Evolutionary conservation across 2,329 filamentous ascomycete species (phyloP).

Genomic region (Venturia pyrina): DNA sequence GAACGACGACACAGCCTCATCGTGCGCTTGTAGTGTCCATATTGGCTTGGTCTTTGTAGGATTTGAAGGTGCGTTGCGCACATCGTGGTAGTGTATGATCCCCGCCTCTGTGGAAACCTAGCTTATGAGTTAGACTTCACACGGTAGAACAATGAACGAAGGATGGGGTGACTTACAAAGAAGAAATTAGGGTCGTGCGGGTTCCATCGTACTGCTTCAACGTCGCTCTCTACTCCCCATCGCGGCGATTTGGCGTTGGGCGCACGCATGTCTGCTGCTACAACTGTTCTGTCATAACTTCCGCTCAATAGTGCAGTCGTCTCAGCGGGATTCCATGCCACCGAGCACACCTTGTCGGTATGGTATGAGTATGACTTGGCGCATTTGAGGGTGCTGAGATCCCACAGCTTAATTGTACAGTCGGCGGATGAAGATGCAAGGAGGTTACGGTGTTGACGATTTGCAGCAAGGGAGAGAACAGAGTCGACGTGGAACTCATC

Average conservation of each 20-base stretch:
- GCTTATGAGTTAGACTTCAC: neutral
- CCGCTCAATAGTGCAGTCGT: constrained; percentile 84
- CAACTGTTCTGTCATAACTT: constrained; percentile 88
- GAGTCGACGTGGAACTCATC: constrained; percentile 91
- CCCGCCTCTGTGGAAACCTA: constrained; percentile 74
- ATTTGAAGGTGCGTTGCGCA: constrained; percentile 62
- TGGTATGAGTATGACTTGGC: constrained; percentile 95
- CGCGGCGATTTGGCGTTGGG: constrained; percentile 70
- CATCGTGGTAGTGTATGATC: constrained; percentile 84
- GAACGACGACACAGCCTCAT: constrained; percentile 83
- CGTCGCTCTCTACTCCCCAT: constrained; percentile 93
- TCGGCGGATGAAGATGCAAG: constrained; percentile 92
- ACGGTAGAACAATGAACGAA: neutral
- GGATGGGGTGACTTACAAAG: constrained; percentile 48
- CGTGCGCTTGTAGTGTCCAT: constrained; percentile 94
- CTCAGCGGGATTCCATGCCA: constrained; percentile 85
- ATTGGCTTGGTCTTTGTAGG: constrained; percentile 71
- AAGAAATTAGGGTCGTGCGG: constrained; percentile 88
- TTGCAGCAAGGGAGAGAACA: constrained; percentile 81
- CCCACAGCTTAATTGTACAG: constrained; percentile 96
- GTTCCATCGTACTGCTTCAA: constrained; percentile 89
- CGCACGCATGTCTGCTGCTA: constrained; percentile 93
- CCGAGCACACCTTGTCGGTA: constrained; percentile 93
- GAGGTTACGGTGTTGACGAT: constrained; percentile 86
- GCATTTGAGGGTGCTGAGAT: constrained; percentile 81